phyloP scores from a whole-genome alignment of 2,329 filamentous ascomycete species.

The Stachybotrys chlorohalonatus region DNA sequence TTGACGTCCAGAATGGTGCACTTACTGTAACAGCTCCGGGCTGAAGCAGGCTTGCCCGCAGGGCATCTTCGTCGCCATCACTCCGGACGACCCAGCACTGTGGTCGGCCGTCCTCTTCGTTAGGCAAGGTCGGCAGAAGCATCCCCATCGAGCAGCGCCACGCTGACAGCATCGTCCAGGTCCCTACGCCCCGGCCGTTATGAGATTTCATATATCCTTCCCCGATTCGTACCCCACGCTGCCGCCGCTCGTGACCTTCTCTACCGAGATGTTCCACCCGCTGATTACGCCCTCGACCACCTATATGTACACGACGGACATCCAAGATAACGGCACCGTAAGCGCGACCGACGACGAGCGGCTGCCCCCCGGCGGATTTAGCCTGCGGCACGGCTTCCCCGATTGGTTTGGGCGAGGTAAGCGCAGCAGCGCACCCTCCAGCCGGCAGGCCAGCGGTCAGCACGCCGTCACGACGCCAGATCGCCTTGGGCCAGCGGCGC shows the following conservation, averaged over 20 bases:
- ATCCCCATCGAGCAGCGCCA: not conserved
- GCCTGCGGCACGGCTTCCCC: constrained; percentile 81
- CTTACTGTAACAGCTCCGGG: constrained; percentile 51
- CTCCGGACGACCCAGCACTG: constrained; percentile 67
- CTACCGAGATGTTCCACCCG: constrained; percentile 90
- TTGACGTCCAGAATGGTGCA: constrained; percentile 1
- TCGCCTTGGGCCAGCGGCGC: constrained; percentile 5
- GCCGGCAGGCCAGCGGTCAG: constrained; percentile 33
- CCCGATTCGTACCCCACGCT: constrained; percentile 68
- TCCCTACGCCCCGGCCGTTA: constrained; percentile 77
- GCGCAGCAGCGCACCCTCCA: constrained; percentile 23
- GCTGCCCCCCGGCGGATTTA: constrained; percentile 82
- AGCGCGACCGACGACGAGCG: constrained; percentile 77
- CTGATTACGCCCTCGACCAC: constrained; percentile 89
- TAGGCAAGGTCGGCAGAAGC: constrained; percentile 57
- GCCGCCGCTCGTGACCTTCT: constrained; percentile 79
- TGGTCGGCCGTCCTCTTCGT: constrained; percentile 94
- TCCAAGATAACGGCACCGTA: constrained; percentile 65
- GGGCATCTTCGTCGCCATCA: constrained; percentile 79
- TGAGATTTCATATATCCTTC: constrained; percentile 87
- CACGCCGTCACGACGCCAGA: constrained; percentile 17
- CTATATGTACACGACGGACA: constrained; percentile 80
- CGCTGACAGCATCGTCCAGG: constrained; percentile 38
- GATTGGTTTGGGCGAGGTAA: constrained; percentile 68
- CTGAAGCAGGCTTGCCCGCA: constrained; percentile 76